Conservation (phyloP, 2,329 filamentous ascomycete genomes). For the Neurospora crassa region DNA sequence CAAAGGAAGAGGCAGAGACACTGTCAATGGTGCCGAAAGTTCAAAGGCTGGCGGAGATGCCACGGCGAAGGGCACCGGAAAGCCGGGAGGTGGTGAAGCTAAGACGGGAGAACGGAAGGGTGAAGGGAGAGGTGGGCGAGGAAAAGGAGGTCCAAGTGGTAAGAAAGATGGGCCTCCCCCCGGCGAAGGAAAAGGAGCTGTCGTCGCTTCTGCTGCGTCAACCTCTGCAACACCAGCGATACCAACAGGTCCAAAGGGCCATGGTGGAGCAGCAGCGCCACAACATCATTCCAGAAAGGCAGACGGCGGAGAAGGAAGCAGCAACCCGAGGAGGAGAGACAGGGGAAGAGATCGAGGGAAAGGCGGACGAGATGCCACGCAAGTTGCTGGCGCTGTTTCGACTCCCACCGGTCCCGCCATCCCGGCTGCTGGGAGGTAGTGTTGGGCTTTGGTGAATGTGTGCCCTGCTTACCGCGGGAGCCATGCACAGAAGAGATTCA, state of each 20-base stretch:
- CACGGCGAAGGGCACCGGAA: background rate
- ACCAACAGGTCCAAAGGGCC: background rate
- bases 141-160: background rate
- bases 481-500: background rate
- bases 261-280: background rate
- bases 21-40: background rate
- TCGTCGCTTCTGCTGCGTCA: background rate
- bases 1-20: constrained; percentile 6
- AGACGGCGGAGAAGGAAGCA: background rate
- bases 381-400: background rate
- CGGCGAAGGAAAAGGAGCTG: background rate
- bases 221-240: background rate
- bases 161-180: background rate
- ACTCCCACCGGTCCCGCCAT: background rate
- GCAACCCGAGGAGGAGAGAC: background rate
- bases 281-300: background rate
- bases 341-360: background rate
- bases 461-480: background rate
- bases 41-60: background rate
- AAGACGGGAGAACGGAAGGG: background rate
- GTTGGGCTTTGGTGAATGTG: background rate
- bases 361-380: constrained; percentile 3
- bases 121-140: constrained; percentile 2
- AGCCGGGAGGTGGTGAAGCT: background rate
- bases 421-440: constrained; percentile 1